Evolutionary conservation across 495 filamentous ascomycete species (phyloP), one percentile per base, ranked within the genome.

Genomic region (Neurospora pannonica): DNA sequence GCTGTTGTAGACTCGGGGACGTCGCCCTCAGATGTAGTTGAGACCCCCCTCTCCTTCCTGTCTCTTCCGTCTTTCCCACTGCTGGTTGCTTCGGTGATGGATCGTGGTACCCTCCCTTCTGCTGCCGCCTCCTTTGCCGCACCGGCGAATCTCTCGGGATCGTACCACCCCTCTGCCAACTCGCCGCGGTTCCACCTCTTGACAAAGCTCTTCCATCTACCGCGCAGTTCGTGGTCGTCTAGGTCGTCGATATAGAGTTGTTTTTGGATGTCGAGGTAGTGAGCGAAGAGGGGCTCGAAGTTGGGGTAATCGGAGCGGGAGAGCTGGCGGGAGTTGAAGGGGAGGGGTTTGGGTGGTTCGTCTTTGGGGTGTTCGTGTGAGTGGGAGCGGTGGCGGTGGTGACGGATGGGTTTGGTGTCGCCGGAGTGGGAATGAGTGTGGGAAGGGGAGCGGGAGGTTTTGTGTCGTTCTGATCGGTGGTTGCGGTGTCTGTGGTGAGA

Each of bases 151-250:
- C 87, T 90, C 76, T 81, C 83, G 28, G 94, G 91, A 76, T 94
- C 92, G 81, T 99, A 99, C 95, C 96, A 99, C 34, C 94, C 94
- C 81, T 94, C 91, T 3, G 94, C 92, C 72, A 99, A 86, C 86
- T 97, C 94, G 83, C 92, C 93, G 79, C 89, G 90, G 85, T 99
- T 99, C 96, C 96, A 99, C 87, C 94, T 95, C 3, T 88, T 83
- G 17, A 94, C 80, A 79, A 98, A 99, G 80, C 94, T 95, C 84
- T 97, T 97, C 94, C 95, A 99, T 46, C 96, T 84, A 1, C 95
- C 96, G 69, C 88, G 90, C 0, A 89, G 79, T 78, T 98, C 95
- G 17, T 88, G 84, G 72, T 91, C 89, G 46, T 86, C 83, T 48
- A 99, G 79, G 3, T 89, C 86, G 31, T 88, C 85, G 0, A 98